Evolutionary conservation across 163 green algal genomes (phyloP).

Genomic region (Coccomyxa subellipsoidea): DNA sequence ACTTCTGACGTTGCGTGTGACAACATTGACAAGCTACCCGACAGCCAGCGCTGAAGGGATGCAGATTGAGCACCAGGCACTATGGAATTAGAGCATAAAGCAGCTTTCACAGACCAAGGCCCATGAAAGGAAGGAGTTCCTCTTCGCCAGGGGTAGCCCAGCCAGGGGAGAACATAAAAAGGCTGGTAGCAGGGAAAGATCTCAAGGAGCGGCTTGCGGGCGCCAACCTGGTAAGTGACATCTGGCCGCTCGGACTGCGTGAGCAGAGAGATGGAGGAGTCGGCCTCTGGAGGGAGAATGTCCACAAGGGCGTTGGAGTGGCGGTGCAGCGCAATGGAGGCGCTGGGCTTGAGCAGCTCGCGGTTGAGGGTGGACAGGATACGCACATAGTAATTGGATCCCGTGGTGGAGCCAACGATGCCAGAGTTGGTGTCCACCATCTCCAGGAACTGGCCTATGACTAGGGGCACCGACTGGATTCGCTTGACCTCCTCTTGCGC

Average conservation of each 20-base stretch:
- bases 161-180: not conserved
- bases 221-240: constrained; percentile 84
- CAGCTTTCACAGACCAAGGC: too few relatives aligned
- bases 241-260: constrained; percentile 90
- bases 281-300: constrained; percentile 96
- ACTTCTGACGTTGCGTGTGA: too few relatives aligned
- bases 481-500: constrained; percentile 98
- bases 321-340: constrained; percentile 93
- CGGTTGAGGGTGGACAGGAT: constrained; percentile 47
- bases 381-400: constrained; percentile 87
- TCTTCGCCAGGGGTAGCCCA: not conserved
- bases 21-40: too few relatives aligned
- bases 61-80: too few relatives aligned
- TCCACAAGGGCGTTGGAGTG: constrained; percentile 99
- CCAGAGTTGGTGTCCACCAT: constrained; percentile 96
- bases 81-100: too few relatives aligned
- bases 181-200: not conserved
- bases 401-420: constrained; percentile 98
- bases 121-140: too few relatives aligned
- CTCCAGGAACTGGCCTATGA: constrained; percentile 99
- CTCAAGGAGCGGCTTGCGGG: not conserved
- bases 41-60: too few relatives aligned
- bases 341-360: constrained; percentile 94
- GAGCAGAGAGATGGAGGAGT: constrained; percentile 95
- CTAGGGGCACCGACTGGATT: constrained; percentile 95